Evolutionary conservation across 2,329 filamentous ascomycete genomes (phyloP), one percentile per base, ranked within the genome.

Genomic region (Juglanconis sp.): DNA sequence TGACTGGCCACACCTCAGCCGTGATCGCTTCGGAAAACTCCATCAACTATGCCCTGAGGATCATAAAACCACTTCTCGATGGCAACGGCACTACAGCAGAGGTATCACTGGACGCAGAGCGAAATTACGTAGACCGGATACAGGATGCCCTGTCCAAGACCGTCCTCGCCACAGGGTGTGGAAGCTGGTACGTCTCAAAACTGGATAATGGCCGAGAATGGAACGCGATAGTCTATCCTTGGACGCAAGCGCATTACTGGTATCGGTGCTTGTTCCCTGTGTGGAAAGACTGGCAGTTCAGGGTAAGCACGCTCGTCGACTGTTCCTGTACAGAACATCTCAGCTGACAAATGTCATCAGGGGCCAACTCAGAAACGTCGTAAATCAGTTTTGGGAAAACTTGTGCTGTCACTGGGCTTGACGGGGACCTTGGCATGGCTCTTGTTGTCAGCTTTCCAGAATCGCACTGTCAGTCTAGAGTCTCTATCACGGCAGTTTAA

Each of bases 11-110:
- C 69, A 82, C 77, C 5, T 70, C 68, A 4, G 56, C 71, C 38
- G 72, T 80, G 47, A 75, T 79, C 70, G 74, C 84, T 0, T 76
- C 77, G 4, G 86, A 89, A 65, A 88, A 87, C 68, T 80, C 80
- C 67, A 74, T 87, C 64, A 83, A 86, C 62, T 87, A 83, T 68
- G 78, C 81, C 0, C 68, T 89, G 9, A 82, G 83, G 0, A 78
- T 88, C 64, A 80, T 88, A 64, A 79, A 78, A 65, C 80, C 81
- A 0, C 58, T 77, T 3, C 68, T 79, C 1, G 68, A 74, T 2
- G 71, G 72, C 0, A 61, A 71, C 1, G 69, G 68, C 1, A 70
- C 65, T n/a, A 63, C 67, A 0, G 68, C 68, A 1, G 71, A 75
- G 42, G 66, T 78, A 10, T 71, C 69, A 32, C 67, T 49, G 2